A percentile compares a stretch with the other conserved stretches of the same genome.
Conservation (phyloP, 2,329 filamentous ascomycete genomes). For the Fusarium guadeloupense region DNA sequence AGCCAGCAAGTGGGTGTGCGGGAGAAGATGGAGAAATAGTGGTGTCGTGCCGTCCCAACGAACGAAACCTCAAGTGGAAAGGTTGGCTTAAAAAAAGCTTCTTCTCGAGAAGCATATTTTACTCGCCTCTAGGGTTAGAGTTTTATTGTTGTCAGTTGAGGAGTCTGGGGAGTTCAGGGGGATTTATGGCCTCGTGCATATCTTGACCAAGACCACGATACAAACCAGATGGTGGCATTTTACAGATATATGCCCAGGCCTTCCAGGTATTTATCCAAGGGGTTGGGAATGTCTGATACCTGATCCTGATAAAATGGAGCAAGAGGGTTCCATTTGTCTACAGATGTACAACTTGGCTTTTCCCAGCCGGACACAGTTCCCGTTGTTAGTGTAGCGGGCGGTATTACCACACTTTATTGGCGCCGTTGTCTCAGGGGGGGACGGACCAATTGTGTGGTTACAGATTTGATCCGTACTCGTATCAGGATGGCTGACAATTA, state of each 20-base stretch:
- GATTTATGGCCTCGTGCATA: constrained; percentile 13
- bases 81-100: constrained; percentile 26
- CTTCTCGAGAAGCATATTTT: constrained; percentile 10
- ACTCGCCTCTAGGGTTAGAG: too few species aligned
- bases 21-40: constrained; percentile 1
- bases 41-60: constrained; percentile 20
- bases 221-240: background rate
- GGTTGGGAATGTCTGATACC: background rate
- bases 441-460: constrained; percentile 5
- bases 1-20: constrained; percentile 23
- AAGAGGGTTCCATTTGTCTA: background rate
- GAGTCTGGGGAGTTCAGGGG: constrained; percentile 2
- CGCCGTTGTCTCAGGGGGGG: constrained; percentile 38
- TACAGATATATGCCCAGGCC: constrained; percentile 1
- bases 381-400: constrained; percentile 41
- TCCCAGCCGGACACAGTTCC: constrained; percentile 10
- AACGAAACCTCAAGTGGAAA: constrained; percentile 30
- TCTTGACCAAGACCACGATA: background rate
- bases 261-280: background rate
- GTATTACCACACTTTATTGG: constrained; percentile 34
- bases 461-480: constrained; percentile 36
- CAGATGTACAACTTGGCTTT: too few species aligned
- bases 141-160: constrained; percentile 5
- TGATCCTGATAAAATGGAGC: background rate
- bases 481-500: constrained; percentile 29